Base-by-base conservation (phyloP, 306 rosid genomes). In the Glycine soja region DNA sequence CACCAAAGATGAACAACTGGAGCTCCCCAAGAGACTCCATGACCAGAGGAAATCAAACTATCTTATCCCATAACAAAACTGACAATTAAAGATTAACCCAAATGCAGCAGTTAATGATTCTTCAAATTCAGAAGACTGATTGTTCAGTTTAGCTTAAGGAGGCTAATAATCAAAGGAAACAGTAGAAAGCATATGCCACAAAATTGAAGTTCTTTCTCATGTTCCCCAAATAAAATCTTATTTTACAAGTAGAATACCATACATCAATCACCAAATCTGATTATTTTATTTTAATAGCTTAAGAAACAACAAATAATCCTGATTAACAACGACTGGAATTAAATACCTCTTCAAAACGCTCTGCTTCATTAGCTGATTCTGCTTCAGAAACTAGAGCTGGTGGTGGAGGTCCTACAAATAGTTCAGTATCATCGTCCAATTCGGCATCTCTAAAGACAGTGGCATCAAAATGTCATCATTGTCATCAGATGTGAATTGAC, bases 261-360 rank as follows among this genome's bases (percentile, higher is more conserved):
- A n/a, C 2, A 76, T 66, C 45, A 79, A 70, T 13, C 43, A 66
- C 56, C 13, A 83, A 56, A 79, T 61, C n/a, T 4, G 15, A 48
- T 19, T 30, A 30, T 45, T 66, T 24, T 45, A 65, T 45, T 57
- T 50, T 65, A 80, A 18, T 12, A 45, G 15, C 59, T 6, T 65
- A 70, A 66, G 48, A 79, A 69, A 15, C 8, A 34, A 65, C 53
- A 40, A 56, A 1, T 65, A 54, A 73, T 65, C 7, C 8, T 46
- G n/a, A 81, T 38, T 65, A 53, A 80, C 32, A 54, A 57, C 16
- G 13, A n/a, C 3, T 30, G 38, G 46, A 50, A 70, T 82, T 63
- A 85, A 46, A 73, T 88, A 95, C 99, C 97, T 95, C 99, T 88
- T 95, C 97, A 85, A 93, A 91, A 67, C 97, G 91, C 80, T 95